Evolutionary conservation across 352 stramenopile species (phyloP), one percentile per base, ranked within the genome.

Genomic region (Globisporangium radiosum): DNA sequence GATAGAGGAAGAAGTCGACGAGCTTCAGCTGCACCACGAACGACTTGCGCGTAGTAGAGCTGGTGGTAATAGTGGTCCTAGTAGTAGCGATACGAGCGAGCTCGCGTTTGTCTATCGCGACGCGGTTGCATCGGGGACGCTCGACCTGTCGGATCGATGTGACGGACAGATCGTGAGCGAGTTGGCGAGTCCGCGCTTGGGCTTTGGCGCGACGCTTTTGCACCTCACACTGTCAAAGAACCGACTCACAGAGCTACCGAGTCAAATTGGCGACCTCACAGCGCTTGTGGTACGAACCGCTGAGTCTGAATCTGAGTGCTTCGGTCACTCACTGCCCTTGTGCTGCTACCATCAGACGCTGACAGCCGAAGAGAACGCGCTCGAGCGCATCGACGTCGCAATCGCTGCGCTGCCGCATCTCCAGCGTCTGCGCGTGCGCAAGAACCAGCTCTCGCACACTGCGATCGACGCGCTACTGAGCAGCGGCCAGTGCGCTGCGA

Each of bases 171-270:
- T 84, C 5, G 77, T 77, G 1, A 47, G 56, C 6, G 62, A 83
- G 48, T 57, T 85, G 25, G 55, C 48, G 5, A 57, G 42, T 3
- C 62, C 45, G n/a, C 55, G 62, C 36, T 72, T 72, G 61, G 76
- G 67, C 40, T 89, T 89, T n/a, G 53, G 52, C 1, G 62, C 64
- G 36, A 88, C 74, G 1, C 55, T 92, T 37, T 17, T 87, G 11
- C 74, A 90, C 40, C 62, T 94, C 15, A 85, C 85, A 40, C 52
- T 92, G 10, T 89, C 80, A 10, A 87, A 82, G 44, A 94, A 90
- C 57, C 62, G 78, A 2, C 57, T 94, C 9, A 71, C 54, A 7
- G 43, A 54, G 0, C 64, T 94, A 4, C 80, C 76, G 33, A 52
- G 47, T 42, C 62, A 71, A n/a, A 65, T 93, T 10, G 68, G 72